Conservation (phyloP, 2,329 filamentous ascomycete species). For the Talaromyces piceae region DNA sequence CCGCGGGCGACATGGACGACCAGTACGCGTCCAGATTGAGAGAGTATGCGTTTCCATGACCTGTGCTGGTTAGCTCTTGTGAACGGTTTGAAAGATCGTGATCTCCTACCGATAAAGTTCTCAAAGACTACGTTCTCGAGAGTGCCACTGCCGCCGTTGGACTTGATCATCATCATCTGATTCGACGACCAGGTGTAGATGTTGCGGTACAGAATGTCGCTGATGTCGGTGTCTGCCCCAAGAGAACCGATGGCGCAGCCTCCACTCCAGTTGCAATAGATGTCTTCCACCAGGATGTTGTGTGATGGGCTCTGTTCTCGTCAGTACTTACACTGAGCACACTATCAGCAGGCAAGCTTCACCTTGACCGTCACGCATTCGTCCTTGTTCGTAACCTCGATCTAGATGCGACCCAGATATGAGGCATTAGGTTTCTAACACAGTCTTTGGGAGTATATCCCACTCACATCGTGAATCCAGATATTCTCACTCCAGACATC, state of each 20-base stretch:
- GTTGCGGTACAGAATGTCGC: conserved; percentile 48
- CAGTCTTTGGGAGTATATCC: not conserved
- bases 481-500: conserved; percentile 50
- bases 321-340: not conserved
- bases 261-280: conserved; percentile 57
- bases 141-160: conserved; percentile 49
- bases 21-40: conserved; percentile 51
- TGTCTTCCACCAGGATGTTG: conserved; percentile 52
- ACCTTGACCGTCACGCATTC: conserved; percentile 53
- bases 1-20: conserved; percentile 34
- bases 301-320: conserved; percentile 39
- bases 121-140: conserved; percentile 46
- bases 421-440: not conserved
- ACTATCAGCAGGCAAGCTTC: conserved; percentile 6
- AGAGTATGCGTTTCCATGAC: conserved; percentile 52
- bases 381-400: conserved; percentile 56
- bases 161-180: conserved; percentile 59
- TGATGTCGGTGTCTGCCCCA: conserved; percentile 42
- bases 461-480: conserved; percentile 47
- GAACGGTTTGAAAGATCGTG: not conserved
- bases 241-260: conserved; percentile 54
- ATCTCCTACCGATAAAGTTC: conserved; percentile 45
- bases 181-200: conserved; percentile 54
- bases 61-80: conserved; percentile 18
- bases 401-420: conserved; percentile 12